Evolutionary conservation across 768 basidiomycete species (phyloP).

Genomic region (Trametes villosa): DNA sequence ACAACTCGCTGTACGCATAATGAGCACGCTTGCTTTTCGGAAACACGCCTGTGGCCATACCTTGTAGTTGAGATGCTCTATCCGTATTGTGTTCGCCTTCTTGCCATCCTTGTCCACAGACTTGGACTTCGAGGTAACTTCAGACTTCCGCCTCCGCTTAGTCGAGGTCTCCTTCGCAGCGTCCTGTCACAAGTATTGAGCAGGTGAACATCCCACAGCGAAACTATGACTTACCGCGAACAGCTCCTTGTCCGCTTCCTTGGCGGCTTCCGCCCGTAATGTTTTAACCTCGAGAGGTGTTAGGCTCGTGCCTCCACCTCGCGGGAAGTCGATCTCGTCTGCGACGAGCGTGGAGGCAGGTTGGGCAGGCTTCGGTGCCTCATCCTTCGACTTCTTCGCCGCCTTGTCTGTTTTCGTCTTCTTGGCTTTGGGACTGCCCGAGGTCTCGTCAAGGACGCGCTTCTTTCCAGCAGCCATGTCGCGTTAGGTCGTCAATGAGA

Average conservation of each 20-base stretch:
- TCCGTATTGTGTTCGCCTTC: constrained; percentile 64
- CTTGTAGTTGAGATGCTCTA: constrained; percentile 95
- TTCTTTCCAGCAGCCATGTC: constrained; percentile 58
- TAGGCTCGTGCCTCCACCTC: constrained; percentile 89
- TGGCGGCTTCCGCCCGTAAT: constrained; percentile 79
- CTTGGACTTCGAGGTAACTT: constrained; percentile 38
- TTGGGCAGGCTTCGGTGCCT: constrained; percentile 35
- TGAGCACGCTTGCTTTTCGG: not conserved
- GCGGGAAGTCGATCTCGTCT: constrained; percentile 91
- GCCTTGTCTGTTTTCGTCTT: constrained; percentile 56
- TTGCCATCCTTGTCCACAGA: constrained; percentile 36
- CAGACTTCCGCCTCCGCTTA: constrained; percentile 52
- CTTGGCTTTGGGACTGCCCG: constrained; percentile 56
- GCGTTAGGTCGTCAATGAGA: not conserved
- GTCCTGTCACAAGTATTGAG: constrained; percentile 33
- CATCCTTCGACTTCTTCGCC: constrained; percentile 32
- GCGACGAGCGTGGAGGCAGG: constrained; percentile 45
- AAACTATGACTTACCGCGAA: constrained; percentile 55
- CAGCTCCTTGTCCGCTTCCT: constrained; percentile 83
- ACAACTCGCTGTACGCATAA: constrained; percentile 54
- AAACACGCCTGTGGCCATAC: constrained; percentile 40
- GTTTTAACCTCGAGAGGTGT: constrained; percentile 90
- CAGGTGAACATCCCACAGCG: not conserved
- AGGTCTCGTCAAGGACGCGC: constrained; percentile 59
- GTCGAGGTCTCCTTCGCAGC: constrained; percentile 46